Evolutionary conservation across 257 asterid genomes (phyloP), one percentile per base, ranked within the genome.

Genomic region (Rehmannia glutinosa): DNA sequence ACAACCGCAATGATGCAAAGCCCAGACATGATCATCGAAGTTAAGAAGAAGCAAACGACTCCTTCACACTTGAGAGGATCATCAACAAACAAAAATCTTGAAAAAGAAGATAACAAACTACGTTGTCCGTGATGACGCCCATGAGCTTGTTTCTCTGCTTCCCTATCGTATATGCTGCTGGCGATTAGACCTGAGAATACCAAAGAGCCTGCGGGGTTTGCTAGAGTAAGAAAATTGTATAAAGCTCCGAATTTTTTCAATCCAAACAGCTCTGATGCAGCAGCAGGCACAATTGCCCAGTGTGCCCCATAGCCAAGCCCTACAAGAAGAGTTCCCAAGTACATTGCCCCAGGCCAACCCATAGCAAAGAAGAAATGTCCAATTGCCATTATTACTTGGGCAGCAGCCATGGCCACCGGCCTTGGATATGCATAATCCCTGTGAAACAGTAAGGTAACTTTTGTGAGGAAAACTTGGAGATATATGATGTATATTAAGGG

Each of bases 251-350:
- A 91, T 56, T 88, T 91, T 75, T 88, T 88, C 69, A 91, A 41
- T 60, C 95, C 97, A 35, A 91, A 91, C 64, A 91, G 62, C 78
- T 91, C 97, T 0, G 97, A 91, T 28, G 91, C 89, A 24, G 97
- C 79, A 53, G 97, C 96, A 0, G 96, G 97, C 36, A 88, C 92
- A 12, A 91, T 88, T 0, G 95, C 96, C 96, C 96, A 88, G 73
- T 91, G 96, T 16, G 97, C 84, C 36, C 96, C 96, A 36, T 91
- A 91, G n/a, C 96, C 97, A n/a, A 91, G 89, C 66, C 97, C 97
- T 0, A 88, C 96, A 24, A 91, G 82, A 62, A 91, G 92, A 21
- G 96, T 91, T 66, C 89, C 96, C 6, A 91, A 58, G 73, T 91
- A 86, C 92, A 91, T 78, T 39, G 81, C 90, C 19, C 91, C 91